Conservation (phyloP, 208 protist species). For the Trypanosoma mega region DNA sequence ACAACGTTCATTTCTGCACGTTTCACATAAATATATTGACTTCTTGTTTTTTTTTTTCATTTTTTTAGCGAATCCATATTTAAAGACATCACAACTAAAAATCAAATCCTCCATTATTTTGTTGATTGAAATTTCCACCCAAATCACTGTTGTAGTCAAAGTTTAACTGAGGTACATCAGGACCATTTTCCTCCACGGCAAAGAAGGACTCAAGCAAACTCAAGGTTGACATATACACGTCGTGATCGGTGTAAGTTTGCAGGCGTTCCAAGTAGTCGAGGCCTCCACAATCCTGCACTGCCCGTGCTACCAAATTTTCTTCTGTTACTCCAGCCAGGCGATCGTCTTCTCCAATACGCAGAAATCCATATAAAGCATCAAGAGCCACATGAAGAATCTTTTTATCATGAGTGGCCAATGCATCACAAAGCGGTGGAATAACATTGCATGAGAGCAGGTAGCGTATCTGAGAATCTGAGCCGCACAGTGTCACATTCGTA, state of each 20-base stretch:
- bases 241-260: constrained; percentile 91
- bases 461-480: constrained; percentile 87
- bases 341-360: constrained; percentile 76
- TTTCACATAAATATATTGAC: too few species aligned
- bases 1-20: too few species aligned
- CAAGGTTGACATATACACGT: constrained; percentile 94
- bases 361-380: constrained; percentile 96
- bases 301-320: constrained; percentile 70
- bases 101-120: constrained; percentile 5
- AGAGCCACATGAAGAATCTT: constrained; percentile 95
- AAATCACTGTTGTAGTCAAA: constrained; percentile 9
- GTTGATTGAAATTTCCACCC: constrained; percentile 17
- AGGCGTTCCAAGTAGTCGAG: constrained; percentile 94
- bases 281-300: constrained; percentile 93
- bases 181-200: constrained; percentile 47
- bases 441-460: constrained; percentile 88
- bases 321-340: constrained; percentile 27
- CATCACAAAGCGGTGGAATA: constrained; percentile 92
- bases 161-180: neutral
- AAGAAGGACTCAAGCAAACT: constrained; percentile 94
- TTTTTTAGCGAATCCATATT: constrained; percentile 5
- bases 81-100: neutral
- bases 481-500: constrained; percentile 95
- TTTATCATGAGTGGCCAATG: constrained; percentile 85
- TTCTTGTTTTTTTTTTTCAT: neutral